phyloP scores from a whole-genome alignment of 306 rosid genomes.

The Rosa rugosa region DNA sequence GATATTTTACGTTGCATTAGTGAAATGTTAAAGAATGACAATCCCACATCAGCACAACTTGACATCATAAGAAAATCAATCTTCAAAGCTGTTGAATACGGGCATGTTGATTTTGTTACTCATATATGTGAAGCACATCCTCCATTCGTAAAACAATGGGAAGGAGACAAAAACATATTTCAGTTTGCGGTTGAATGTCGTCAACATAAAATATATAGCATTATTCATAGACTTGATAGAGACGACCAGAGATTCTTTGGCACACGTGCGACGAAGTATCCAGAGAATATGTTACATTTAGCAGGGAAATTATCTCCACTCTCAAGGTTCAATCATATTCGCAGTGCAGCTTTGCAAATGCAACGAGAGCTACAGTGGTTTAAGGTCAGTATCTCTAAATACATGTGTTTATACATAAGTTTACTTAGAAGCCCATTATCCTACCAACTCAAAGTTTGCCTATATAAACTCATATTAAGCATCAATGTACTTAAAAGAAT shows the following conservation, averaged over 20 bases:
- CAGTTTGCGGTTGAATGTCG: background rate
- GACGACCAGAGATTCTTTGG: accelerated
- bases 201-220: constrained; percentile 10
- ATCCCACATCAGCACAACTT: background rate
- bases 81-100: background rate
- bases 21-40: accelerated
- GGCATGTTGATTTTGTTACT: background rate
- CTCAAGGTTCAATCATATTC: background rate
- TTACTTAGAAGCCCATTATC: too few species aligned
- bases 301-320: background rate
- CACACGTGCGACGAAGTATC: accelerated
- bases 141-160: accelerated
- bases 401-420: background rate
- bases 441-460: too few species aligned
- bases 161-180: background rate
- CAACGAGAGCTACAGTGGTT: constrained; percentile 20
- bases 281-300: constrained; percentile 2
- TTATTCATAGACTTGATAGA: background rate
- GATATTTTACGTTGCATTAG: background rate
- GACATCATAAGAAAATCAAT: background rate
- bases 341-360: constrained; percentile 23
- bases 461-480: too few species aligned
- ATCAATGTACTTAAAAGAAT: too few species aligned
- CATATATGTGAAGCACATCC: background rate
- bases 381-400: background rate